A percentile compares a stretch with the other conserved stretches of the same genome.
Evolutionary conservation across 805 yeast species (phyloP).

Genomic region (Cyberlindnera nakhonratchasimensis): DNA sequence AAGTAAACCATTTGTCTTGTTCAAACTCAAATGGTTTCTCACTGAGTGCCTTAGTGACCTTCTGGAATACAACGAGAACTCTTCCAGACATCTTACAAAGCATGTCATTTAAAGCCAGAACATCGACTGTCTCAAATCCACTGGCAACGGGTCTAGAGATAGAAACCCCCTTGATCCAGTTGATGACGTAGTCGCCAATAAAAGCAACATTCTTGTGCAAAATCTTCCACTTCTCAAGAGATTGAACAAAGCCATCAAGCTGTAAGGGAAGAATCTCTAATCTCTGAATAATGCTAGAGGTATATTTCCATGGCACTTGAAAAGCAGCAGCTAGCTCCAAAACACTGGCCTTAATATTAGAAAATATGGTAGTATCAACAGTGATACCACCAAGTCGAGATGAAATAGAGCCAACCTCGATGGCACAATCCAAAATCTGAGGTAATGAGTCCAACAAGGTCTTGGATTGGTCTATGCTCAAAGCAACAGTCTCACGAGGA

Average conservation of each 20-base stretch:
- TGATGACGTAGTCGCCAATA: slow-evolving; percentile 43
- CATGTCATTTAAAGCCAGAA: slow-evolving; percentile 41
- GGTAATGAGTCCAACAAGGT: slow-evolving; percentile 33
- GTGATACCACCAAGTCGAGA: slow-evolving; percentile 14
- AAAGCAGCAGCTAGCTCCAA: slow-evolving; percentile 15
- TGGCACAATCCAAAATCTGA: slow-evolving; percentile 31
- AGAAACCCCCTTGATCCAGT: slow-evolving; percentile 39
- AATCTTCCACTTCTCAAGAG: slow-evolving; percentile 36
- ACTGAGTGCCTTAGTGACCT: slow-evolving; percentile 28
- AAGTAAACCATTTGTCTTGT: slow-evolving; percentile 67
- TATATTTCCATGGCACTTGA: slow-evolving; percentile 17
- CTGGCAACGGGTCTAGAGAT: neutral
- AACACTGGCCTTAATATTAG: slow-evolving; percentile 11
- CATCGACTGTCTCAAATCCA: slow-evolving; percentile 7
- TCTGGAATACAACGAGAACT: slow-evolving; percentile 67
- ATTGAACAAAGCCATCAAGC: slow-evolving; percentile 25
- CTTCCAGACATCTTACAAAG: slow-evolving; percentile 53
- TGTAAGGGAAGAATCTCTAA: slow-evolving; percentile 23
- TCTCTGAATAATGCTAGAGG: slow-evolving; percentile 13
- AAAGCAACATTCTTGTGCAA: slow-evolving; percentile 36
- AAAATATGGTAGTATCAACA: slow-evolving; percentile 22
- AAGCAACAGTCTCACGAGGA: slow-evolving; percentile 16
- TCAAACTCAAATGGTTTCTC: slow-evolving; percentile 36
- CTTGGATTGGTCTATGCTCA: slow-evolving; percentile 13
- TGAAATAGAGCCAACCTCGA: slow-evolving; percentile 21